Conservation (phyloP, 2,329 filamentous ascomycete genomes). For the Ceratocystis colombiana region DNA sequence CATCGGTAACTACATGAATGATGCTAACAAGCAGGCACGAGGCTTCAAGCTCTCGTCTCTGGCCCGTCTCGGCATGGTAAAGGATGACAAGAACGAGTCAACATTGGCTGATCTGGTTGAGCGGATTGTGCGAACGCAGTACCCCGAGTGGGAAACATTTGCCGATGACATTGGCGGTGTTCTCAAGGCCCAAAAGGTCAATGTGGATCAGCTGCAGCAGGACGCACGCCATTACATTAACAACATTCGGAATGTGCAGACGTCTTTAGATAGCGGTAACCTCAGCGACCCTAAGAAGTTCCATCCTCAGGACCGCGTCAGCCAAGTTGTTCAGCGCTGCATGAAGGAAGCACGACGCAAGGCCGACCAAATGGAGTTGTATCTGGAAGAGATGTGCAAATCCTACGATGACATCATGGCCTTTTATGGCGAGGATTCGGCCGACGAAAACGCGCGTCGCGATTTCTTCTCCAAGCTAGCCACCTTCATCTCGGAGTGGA, state of each 20-base stretch:
- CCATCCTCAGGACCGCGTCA: slow-evolving; percentile 91
- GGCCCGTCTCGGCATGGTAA: slow-evolving; percentile 88
- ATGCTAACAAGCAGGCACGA: slow-evolving; percentile 93
- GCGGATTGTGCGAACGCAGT: slow-evolving; percentile 90
- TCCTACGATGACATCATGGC: slow-evolving; percentile 44
- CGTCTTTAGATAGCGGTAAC: slow-evolving; percentile 84
- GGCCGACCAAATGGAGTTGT: slow-evolving; percentile 89
- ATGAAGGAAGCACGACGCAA: slow-evolving; percentile 97
- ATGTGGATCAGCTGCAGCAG: slow-evolving; percentile 78
- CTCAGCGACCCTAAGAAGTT: slow-evolving; percentile 95
- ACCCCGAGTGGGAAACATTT: slow-evolving; percentile 90
- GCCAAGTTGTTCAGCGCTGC: slow-evolving; percentile 75
- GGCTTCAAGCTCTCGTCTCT: slow-evolving; percentile 97
- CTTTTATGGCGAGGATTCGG: slow-evolving; percentile 77
- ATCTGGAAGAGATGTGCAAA: slow-evolving; percentile 76
- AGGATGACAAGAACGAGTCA: slow-evolving; percentile 97
- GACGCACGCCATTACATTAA: slow-evolving; percentile 90
- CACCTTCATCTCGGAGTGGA: slow-evolving; percentile 84
- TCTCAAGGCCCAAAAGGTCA: slow-evolving; percentile 73
- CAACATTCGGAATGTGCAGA: slow-evolving; percentile 89
- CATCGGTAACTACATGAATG: slow-evolving; percentile 99
- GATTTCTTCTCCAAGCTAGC: slow-evolving; percentile 95
- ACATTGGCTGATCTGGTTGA: slow-evolving; percentile 94
- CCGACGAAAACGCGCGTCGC: slow-evolving; percentile 81
- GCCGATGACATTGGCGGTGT: slow-evolving; percentile 74